phyloP scores from a whole-genome alignment of 306 rosid genomes.

The Carpinus viminea region DNA sequence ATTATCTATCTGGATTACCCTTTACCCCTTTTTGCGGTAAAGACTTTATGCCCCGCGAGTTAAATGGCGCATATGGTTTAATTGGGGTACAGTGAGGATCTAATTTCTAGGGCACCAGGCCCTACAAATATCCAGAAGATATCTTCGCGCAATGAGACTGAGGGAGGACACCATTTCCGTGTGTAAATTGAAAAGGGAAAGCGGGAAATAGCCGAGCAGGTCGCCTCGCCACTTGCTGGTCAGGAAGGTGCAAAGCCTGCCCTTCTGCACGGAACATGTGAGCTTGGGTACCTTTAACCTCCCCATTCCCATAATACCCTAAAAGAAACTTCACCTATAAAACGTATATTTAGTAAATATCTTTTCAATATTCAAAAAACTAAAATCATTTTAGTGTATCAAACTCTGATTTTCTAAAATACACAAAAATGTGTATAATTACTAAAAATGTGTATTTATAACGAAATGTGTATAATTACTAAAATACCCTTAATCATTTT shows the following conservation, averaged over 20 bases:
- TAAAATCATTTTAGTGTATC: too few species aligned
- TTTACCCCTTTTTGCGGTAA: too few species aligned
- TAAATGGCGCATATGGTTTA: too few species aligned
- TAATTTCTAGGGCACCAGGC: slow-evolving; percentile 20
- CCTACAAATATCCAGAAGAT: slow-evolving; percentile 9
- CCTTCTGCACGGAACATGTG: slow-evolving; percentile 77
- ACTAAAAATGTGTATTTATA: too few species aligned
- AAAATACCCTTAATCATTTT: too few species aligned
- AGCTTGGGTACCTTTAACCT: slow-evolving; percentile 48
- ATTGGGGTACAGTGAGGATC: background rate
- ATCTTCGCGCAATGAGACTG: slow-evolving; percentile 26
- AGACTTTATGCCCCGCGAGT: too few species aligned
- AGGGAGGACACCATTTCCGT: slow-evolving; percentile 31
- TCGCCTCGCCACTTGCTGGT: slow-evolving; percentile 62
- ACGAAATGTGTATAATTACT: too few species aligned
- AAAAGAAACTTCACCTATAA: too few species aligned
- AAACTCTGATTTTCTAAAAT: too few species aligned
- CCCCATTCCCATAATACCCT: slow-evolving; percentile 42
- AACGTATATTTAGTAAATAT: too few species aligned
- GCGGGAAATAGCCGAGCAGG: slow-evolving; percentile 41
- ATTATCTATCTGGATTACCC: background rate
- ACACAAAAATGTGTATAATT: too few species aligned
- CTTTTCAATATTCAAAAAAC: too few species aligned
- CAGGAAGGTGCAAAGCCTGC: slow-evolving; percentile 64
- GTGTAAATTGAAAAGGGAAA: slow-evolving; percentile 38